Percentiles rank a stretch among this genome's conserved stretches.
These are phyloP conservation scores for Tephrocybe sp. DNA, from an alignment of 768 basidiomycete species.

Conservation along the genomic window DNA sequence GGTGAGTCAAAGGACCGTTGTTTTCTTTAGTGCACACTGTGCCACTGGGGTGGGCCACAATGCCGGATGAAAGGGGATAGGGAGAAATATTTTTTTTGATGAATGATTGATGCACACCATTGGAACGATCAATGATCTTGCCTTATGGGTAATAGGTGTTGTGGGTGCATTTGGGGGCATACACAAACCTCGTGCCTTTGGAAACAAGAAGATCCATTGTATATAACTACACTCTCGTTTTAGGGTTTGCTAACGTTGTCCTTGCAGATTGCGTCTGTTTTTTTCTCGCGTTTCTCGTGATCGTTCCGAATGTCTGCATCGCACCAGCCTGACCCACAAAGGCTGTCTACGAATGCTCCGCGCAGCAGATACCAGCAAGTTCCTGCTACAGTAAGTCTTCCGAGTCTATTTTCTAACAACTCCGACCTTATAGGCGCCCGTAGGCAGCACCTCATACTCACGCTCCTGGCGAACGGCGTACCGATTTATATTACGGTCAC, in stretches of 20 bases:
- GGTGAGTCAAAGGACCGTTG: conserved; percentile 5
- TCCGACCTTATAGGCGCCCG: conserved; percentile 1
- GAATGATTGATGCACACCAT: conserved; percentile 5
- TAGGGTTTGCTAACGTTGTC: conserved; percentile 11
- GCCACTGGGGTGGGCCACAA: neutral
- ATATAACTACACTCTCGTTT: conserved; percentile 18
- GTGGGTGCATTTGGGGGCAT: neutral
- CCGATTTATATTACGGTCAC: conserved; percentile 73
- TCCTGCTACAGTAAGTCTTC: conserved; percentile 12
- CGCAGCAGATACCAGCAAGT: conserved; percentile 19
- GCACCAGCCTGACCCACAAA: conserved; percentile 17
- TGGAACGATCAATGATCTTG: neutral
- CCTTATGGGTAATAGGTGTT: neutral
- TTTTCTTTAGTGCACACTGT: neutral
- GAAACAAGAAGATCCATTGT: neutral
- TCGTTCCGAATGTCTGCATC: conserved; percentile 16
- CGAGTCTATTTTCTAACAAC: conserved; percentile 1
- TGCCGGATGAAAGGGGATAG: conserved; percentile 5
- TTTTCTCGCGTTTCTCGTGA: conserved; percentile 8
- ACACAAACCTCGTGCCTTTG: neutral
- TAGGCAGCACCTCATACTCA: conserved; percentile 17
- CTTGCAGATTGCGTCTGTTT: conserved; percentile 6
- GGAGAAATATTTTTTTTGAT: conserved; percentile 3
- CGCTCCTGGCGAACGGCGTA: conserved; percentile 21
- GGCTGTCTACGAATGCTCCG: conserved; percentile 20